Evolutionary conservation across 2,329 filamentous ascomycete genomes (phyloP), one percentile per base, ranked within the genome.

Genomic region (Fonsecaea multimorphosa): DNA sequence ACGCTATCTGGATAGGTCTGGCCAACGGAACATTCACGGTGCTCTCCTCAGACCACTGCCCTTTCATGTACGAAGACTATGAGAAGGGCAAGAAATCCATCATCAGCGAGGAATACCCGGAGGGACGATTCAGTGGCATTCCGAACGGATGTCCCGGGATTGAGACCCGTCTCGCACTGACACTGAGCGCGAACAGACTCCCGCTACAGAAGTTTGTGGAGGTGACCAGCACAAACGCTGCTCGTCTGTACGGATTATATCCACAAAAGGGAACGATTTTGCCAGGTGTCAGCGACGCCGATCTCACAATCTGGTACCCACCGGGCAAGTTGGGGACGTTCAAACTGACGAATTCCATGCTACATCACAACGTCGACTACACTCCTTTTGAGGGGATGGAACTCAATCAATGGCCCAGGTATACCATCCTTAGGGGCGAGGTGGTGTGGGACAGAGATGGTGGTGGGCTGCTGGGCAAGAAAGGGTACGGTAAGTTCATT

Each of bases 361-460:
- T 89, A 68, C 86, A 89, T 74, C 86, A 89, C 72, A 80, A 85
- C 66, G 82, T 87, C 1, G 86, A 89, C 71, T 87, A 89, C 71
- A 87, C 86, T 8, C 86, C 86, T 0, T 89, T 84, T 70, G 86
- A 89, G 72, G 86, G 86, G 0, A 79, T 78, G 56, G 76, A 72
- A n/a, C 72, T 89, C 46, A 79, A 78, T 31, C 85, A 89, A 64
- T 89, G 87, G 86, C 86, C 86, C 11, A 78, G 86, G 22, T 88
- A 84, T 71, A 88, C 86, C 0, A 78, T 89, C 7, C 68, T 89
- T 49, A 76, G 87, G 62, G 87, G 87, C 0, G 75, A 83, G 66
- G 80, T 89, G 0, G 83, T 87, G 1, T 89, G 73, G 73, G 70
- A 76, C 69, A 66, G 73, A 9, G 74, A 77, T 84, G 85, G 84